Evolutionary conservation across 257 asterid species (phyloP).

Genomic region (Solanum clarkiae): DNA sequence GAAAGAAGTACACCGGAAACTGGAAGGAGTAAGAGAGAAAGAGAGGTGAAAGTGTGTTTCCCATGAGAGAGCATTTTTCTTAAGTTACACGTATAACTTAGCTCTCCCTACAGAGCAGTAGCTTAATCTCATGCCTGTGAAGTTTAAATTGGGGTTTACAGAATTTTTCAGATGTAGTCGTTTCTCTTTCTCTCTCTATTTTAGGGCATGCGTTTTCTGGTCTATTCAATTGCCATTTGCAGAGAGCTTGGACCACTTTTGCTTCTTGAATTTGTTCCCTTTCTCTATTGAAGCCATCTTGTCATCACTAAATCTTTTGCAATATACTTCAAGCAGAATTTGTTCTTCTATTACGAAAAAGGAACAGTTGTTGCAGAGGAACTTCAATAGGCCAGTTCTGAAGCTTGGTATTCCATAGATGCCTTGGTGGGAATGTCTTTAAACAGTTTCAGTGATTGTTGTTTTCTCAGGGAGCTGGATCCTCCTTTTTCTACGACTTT

Average conservation of each 20-base stretch:
- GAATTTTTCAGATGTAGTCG: too few relatives aligned
- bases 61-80: too few relatives aligned
- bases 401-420: neutral
- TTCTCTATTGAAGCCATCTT: neutral
- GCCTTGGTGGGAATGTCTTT: neutral
- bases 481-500: neutral
- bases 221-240: neutral
- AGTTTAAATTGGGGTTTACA: neutral
- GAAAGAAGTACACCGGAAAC: too few relatives aligned
- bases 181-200: neutral
- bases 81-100: too few relatives aligned
- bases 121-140: neutral
- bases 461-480: neutral
- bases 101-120: too few relatives aligned
- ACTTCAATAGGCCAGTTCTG: neutral
- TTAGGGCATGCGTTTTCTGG: neutral
- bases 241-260: neutral
- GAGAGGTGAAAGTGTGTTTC: too few relatives aligned
- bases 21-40: too few relatives aligned
- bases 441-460: neutral
- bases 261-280: neutral
- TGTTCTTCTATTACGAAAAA: too few relatives aligned
- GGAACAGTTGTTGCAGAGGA: neutral
- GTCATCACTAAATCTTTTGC: neutral
- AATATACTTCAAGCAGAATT: neutral